phyloP scores from a whole-genome alignment of 768 basidiomycete species.

The Boletus coccyginus region DNA sequence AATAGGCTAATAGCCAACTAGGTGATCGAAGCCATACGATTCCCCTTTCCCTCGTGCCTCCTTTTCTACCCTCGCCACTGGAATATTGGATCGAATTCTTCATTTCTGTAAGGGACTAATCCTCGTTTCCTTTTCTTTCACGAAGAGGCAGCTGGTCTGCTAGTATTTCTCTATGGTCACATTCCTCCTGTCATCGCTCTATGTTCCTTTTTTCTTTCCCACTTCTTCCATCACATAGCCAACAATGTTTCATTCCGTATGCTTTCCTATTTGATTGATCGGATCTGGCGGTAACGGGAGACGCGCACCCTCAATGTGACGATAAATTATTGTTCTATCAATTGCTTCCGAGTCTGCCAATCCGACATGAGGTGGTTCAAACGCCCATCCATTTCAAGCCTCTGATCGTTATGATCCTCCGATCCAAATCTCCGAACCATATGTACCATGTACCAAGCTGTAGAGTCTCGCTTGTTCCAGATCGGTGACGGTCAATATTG shows the following conservation, averaged over 20 bases:
- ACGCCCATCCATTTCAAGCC: neutral
- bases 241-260: neutral
- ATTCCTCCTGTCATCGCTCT: neutral
- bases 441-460: constrained; percentile 23
- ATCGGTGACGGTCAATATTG: neutral
- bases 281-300: neutral
- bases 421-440: constrained; percentile 9
- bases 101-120: neutral
- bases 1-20: neutral
- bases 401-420: constrained; percentile 3
- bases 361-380: neutral
- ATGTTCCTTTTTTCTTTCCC: neutral
- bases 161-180: neutral
- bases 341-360: neutral
- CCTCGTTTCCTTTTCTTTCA: neutral
- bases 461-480: constrained; percentile 5
- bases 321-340: constrained; percentile 1
- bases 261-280: constrained; percentile 1
- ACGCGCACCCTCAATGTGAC: neutral
- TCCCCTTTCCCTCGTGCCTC: neutral
- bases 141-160: constrained; percentile 7
- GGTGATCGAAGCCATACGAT: constrained; percentile 1
- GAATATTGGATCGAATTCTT: neutral
- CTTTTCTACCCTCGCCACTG: neutral
- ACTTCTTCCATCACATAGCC: neutral